Percentiles rank a stretch among this genome's conserved stretches.
Evolutionary conservation across 2,329 filamentous ascomycete species (phyloP).

Genomic region (Pyricularia sp.): DNA sequence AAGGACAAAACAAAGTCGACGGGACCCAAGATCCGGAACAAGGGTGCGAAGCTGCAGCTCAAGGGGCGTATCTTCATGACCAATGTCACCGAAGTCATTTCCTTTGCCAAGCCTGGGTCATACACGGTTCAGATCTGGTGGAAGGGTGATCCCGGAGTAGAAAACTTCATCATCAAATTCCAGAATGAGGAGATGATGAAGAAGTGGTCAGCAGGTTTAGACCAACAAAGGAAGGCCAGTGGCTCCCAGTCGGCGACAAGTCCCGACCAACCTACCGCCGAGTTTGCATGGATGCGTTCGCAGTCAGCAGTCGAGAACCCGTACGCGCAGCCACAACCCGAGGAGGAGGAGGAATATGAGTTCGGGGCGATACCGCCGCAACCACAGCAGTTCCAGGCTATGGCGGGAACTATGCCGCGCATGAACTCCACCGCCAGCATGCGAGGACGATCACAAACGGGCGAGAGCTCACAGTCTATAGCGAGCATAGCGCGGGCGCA

Average conservation of each 20-base stretch:
- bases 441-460: constrained; percentile 66
- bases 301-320: constrained; percentile 71
- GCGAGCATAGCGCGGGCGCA: constrained; percentile 47
- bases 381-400: constrained; percentile 24
- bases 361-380: constrained; percentile 19
- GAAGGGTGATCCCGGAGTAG: constrained; percentile 92
- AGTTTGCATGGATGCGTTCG: constrained; percentile 72
- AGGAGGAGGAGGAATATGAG: constrained; percentile 55
- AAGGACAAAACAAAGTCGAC: constrained; percentile 52
- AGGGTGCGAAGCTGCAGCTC: constrained; percentile 77
- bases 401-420: constrained; percentile 40
- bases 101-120: constrained; percentile 76
- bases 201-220: constrained; percentile 79
- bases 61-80: constrained; percentile 99
- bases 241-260: constrained; percentile 32
- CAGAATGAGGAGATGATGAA: constrained; percentile 85
- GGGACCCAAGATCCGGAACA: constrained; percentile 48
- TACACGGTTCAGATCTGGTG: constrained; percentile 98
- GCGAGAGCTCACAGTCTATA: constrained; percentile 54
- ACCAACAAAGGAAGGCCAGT: constrained; percentile 58
- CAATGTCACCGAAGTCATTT: constrained; percentile 93
- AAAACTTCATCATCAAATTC: constrained; percentile 94
- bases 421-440: constrained; percentile 69
- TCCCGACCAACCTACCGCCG: constrained; percentile 47
- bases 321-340: constrained; percentile 48